These are phyloP conservation scores for Suillus brevipes DNA, from an alignment of 768 basidiomycete genomes.

Conservation along the genomic window DNA sequence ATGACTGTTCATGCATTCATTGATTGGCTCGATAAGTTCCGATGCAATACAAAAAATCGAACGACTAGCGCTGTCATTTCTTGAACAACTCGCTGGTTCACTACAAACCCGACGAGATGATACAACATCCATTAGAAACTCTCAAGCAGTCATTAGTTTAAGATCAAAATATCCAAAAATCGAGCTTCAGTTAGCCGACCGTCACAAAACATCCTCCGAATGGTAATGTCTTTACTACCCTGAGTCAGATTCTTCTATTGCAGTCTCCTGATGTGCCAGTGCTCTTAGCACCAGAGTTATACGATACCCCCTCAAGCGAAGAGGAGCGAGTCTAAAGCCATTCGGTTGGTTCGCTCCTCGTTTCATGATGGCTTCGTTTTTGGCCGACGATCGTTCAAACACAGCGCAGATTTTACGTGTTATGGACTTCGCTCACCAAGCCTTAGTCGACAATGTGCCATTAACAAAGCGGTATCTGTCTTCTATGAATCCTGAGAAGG, in stretches of 20 bases:
- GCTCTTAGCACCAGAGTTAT: slow-evolving; percentile 21
- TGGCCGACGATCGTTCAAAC: slow-evolving; percentile 2
- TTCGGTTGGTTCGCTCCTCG: slow-evolving; percentile 36
- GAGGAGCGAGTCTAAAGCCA: slow-evolving; percentile 37
- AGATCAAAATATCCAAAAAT: slow-evolving; percentile 24
- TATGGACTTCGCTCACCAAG: slow-evolving; percentile 70
- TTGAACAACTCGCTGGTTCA: slow-evolving; percentile 31
- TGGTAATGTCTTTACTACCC: slow-evolving; percentile 26
- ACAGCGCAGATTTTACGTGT: slow-evolving; percentile 70
- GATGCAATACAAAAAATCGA: slow-evolving; percentile 31
- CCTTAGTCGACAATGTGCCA: slow-evolving; percentile 52
- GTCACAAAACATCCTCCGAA: slow-evolving; percentile 32
- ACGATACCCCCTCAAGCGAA: slow-evolving; percentile 39
- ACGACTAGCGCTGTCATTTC: slow-evolving; percentile 29
- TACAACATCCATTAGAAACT: neutral
- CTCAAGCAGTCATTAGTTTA: slow-evolving; percentile 8
- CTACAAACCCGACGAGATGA: slow-evolving; percentile 10
- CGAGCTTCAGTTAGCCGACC: slow-evolving; percentile 36
- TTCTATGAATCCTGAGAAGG: neutral
- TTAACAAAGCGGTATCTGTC: slow-evolving; percentile 62
- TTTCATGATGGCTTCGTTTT: neutral
- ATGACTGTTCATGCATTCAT: neutral
- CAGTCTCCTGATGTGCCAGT: neutral
- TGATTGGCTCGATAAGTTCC: slow-evolving; percentile 13
- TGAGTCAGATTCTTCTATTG: neutral